phyloP scores from a whole-genome alignment of 306 rosid species.

The Acmispon strigosus region DNA sequence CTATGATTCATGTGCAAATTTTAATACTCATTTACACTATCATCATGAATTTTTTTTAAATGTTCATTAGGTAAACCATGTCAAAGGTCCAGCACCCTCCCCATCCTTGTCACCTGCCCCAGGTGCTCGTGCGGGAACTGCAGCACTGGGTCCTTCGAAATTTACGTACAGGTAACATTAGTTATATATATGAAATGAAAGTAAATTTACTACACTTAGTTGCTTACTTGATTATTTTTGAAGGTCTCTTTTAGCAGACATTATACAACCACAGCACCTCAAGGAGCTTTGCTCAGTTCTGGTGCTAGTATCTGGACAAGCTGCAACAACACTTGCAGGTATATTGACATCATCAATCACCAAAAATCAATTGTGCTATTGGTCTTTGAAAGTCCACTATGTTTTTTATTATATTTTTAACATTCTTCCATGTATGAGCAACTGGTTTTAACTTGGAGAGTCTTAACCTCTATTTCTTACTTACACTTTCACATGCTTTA shows the following conservation, averaged over 20 bases:
- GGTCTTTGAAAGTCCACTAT: background rate
- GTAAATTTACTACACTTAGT: constrained; percentile 3
- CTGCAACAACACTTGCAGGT: constrained; percentile 83
- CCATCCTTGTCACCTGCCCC: constrained; percentile 50
- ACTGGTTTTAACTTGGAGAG: background rate
- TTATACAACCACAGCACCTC: constrained; percentile 89
- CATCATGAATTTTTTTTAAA: constrained; percentile 1
- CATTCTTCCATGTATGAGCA: background rate
- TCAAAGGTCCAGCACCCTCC: constrained; percentile 46
- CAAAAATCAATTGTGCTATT: background rate
- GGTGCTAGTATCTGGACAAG: constrained; percentile 80
- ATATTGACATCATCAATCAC: constrained; percentile 11
- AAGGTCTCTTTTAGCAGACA: constrained; percentile 96
- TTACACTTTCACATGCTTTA: background rate
- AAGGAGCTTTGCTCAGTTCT: constrained; percentile 94
- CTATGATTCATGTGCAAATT: background rate
- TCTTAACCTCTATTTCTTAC: background rate
- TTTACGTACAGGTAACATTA: constrained; percentile 68
- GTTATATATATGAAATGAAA: constrained; percentile 8
- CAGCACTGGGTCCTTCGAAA: constrained; percentile 77
- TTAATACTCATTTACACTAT: background rate
- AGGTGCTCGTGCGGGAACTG: constrained; percentile 51
- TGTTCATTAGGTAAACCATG: constrained; percentile 59
- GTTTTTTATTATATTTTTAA: background rate
- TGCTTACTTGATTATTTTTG: constrained; percentile 41